Evolutionary conservation across 495 filamentous ascomycete genomes (phyloP), one percentile per base, ranked within the genome.

Genomic region (Beverwykella pulmonaria): DNA sequence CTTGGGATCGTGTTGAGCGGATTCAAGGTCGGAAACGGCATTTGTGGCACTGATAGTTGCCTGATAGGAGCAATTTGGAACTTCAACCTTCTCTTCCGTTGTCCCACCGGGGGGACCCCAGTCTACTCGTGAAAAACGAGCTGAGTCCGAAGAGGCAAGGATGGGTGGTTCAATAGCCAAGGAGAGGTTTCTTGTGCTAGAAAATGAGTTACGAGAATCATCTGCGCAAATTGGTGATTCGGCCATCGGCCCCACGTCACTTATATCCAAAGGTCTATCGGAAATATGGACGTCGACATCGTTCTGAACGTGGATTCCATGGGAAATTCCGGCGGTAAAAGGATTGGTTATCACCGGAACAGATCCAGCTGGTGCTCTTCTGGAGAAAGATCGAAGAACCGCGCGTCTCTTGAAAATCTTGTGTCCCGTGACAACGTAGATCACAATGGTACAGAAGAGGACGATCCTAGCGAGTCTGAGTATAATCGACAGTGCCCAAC

Each of bases 371-470:
- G 39, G 46, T 14, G 59, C 29, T 19, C 53, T 52, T 26, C 67
- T 85, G 80, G 46, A 82, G 63, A 83, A 74, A 2, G 76, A 72
- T 1, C 74, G 75, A n/a, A 86, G 78, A 47, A 77, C 73, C 5
- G 78, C 75, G 17, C 83, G 77, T 50, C 80, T 78, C 27, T 77
- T 71, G 69, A 85, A 92, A 68, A 95, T 92, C 19, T 89, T 85
- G 29, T 81, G 77, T 14, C 91, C 91, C 47, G 89, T 86, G 29
- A 87, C 82, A 30, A 86, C 73, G 73, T 95, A 96, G 61, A 96
- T 93, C 32, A 79, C 77, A 46, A 90, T 81, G 12, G 92, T 93
- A 34, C 87, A 61, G 15, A 83, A 57, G 59, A 94, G 89, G 22
- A 89, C 78, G 29, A 69, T 34, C 69, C 68, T 70, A 48, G 10